Conservation (phyloP, 768 basidiomycete genomes). For the Leucocoprinus birnbaumii region DNA sequence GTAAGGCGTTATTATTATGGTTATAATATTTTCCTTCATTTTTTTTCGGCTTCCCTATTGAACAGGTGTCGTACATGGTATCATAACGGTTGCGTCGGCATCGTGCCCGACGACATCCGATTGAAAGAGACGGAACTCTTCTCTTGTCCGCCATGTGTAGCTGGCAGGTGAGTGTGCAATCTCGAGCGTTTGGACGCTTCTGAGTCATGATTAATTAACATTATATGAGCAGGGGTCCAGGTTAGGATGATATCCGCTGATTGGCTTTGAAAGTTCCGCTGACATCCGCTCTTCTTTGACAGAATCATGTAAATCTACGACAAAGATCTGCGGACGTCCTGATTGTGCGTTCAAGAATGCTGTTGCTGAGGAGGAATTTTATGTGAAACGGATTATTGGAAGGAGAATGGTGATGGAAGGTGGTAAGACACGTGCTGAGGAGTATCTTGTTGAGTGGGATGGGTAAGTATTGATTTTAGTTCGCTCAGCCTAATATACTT, state of each 20-base stretch:
- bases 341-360: slow-evolving; percentile 21
- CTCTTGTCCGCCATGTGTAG: slow-evolving; percentile 38
- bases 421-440: slow-evolving; percentile 16
- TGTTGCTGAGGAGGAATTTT: slow-evolving; percentile 17
- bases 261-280: background rate
- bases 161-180: slow-evolving; percentile 21
- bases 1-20: slow-evolving; percentile 14
- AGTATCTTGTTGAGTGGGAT: slow-evolving; percentile 35
- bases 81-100: slow-evolving; percentile 46
- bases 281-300: background rate
- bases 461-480: slow-evolving; percentile 29
- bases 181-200: background rate
- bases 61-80: slow-evolving; percentile 42
- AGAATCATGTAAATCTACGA: background rate
- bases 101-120: slow-evolving; percentile 30
- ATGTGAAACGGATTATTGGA: slow-evolving; percentile 32
- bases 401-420: slow-evolving; percentile 18
- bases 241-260: background rate
- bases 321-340: slow-evolving; percentile 20
- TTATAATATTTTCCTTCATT: background rate
- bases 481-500: background rate
- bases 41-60: background rate
- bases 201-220: background rate
- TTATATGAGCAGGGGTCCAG: slow-evolving; percentile 1
- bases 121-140: slow-evolving; percentile 27